A percentile compares a stretch with the other conserved stretches of the same genome.
phyloP scores from a whole-genome alignment of 345 rosid genomes.

The Populus nigra region DNA sequence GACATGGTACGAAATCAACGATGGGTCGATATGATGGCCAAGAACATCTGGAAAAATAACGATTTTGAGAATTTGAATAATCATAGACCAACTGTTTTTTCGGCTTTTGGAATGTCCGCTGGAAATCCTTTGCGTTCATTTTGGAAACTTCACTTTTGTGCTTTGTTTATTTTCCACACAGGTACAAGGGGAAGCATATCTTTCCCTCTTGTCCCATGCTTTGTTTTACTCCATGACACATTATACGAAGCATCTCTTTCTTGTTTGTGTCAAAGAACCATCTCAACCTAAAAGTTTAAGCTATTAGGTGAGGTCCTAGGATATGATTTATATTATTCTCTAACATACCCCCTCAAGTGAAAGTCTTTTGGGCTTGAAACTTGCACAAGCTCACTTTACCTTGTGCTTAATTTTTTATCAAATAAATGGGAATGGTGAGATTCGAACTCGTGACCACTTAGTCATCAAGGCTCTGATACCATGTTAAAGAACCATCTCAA shows the following conservation, averaged over 20 bases:
- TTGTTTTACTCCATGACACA: conserved; percentile 11
- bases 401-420: too few relatives aligned
- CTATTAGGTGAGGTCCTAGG: too few relatives aligned
- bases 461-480: too few relatives aligned
- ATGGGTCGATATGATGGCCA: background rate
- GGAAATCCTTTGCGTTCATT: conserved; percentile 7
- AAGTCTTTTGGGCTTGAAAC: too few relatives aligned
- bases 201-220: background rate
- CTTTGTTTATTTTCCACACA: background rate
- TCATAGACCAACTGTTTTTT: background rate
- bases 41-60: background rate
- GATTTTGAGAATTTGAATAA: conserved; percentile 7
- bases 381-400: too few relatives aligned
- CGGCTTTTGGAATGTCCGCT: conserved; percentile 13
- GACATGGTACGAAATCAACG: conserved; percentile 10
- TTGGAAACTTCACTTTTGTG: conserved; percentile 23
- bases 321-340: too few relatives aligned
- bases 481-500: too few relatives aligned
- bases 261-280: too few relatives aligned
- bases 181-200: background rate
- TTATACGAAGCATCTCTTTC: conserved; percentile 27
- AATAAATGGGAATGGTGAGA: too few relatives aligned
- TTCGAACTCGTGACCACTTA: too few relatives aligned
- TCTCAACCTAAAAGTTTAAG: too few relatives aligned
- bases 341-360: too few relatives aligned